A percentile compares a stretch with the other conserved stretches of the same genome.
Conservation (phyloP, 805 yeast species). For the Yamadazyma nakazawae region DNA sequence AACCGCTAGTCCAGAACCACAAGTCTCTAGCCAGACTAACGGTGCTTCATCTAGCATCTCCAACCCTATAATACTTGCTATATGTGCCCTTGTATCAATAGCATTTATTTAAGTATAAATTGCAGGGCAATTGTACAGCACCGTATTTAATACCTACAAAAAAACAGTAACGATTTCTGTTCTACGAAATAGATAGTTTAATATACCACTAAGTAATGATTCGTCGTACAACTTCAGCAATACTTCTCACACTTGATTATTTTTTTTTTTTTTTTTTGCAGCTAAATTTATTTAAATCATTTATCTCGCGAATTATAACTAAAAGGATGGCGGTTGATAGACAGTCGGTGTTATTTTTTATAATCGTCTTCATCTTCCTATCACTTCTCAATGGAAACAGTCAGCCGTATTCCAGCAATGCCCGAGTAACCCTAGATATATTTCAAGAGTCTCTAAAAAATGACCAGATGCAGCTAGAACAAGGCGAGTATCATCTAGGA, state of each 20-base stretch:
- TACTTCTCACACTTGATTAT: too few relatives aligned
- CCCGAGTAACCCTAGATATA: conserved; percentile 22
- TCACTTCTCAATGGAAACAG: conserved; percentile 28
- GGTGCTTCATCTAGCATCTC: neutral
- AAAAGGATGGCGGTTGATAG: conserved; percentile 24
- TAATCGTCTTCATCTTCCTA: conserved; percentile 34
- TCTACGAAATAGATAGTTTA: conserved; percentile 3
- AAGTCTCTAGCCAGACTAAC: conserved; percentile 7
- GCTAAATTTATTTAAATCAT: neutral
- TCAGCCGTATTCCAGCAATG: conserved; percentile 24
- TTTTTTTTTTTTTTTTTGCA: too few relatives aligned
- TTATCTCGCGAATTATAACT: neutral
- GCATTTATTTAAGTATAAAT: conserved; percentile 9
- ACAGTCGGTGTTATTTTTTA: conserved; percentile 32
- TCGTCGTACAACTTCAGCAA: too few relatives aligned
- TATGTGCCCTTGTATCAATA: conserved; percentile 5
- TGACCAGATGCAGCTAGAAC: conserved; percentile 24
- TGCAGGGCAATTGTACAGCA: conserved; percentile 12
- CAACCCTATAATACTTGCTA: conserved; percentile 2
- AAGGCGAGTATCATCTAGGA: conserved; percentile 47
- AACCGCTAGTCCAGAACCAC: conserved; percentile 10
- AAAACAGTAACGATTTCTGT: conserved; percentile 1
- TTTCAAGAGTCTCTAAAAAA: conserved; percentile 23
- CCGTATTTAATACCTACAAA: conserved; percentile 3
- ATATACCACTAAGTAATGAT: neutral